These are phyloP conservation scores for Apiospora sp. DNA, from an alignment of 2,329 filamentous ascomycete genomes.

Conservation along the genomic window DNA sequence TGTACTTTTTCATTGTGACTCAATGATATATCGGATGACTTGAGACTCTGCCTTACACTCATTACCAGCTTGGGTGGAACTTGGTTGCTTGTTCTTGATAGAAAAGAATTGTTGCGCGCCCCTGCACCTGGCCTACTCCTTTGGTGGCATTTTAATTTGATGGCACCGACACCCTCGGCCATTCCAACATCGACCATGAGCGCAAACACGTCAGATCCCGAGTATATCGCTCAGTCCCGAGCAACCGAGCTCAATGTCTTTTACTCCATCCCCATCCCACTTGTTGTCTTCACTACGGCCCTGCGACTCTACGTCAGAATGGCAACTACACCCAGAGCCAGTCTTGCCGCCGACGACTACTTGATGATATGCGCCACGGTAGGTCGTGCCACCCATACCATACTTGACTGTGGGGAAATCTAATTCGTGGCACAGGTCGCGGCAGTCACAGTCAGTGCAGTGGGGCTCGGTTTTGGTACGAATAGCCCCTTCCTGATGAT, in stretches of 20 bases:
- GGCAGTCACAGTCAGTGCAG: slow-evolving; percentile 35
- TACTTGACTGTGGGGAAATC: too few species aligned
- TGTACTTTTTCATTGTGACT: neutral
- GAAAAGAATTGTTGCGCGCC: neutral
- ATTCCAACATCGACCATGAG: neutral
- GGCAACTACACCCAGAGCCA: slow-evolving; percentile 30
- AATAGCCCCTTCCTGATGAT: neutral
- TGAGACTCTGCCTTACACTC: neutral
- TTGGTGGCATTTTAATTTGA: neutral
- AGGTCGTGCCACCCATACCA: slow-evolving; percentile 25
- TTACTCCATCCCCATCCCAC: slow-evolving; percentile 37
- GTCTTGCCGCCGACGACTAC: slow-evolving; percentile 37
- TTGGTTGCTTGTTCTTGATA: neutral
- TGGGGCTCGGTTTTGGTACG: slow-evolving; percentile 36
- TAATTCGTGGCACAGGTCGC: slow-evolving; percentile 28
- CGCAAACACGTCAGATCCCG: neutral
- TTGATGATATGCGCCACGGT: slow-evolving; percentile 40
- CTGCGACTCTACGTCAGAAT: slow-evolving; percentile 36
- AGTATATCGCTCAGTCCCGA: slow-evolving; percentile 37
- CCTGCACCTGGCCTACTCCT: accelerated
- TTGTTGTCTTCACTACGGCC: slow-evolving; percentile 36
- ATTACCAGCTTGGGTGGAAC: neutral
- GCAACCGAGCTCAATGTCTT: slow-evolving; percentile 32
- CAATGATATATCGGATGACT: neutral
- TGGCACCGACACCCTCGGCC: too few species aligned